Evolutionary conservation across 2,329 filamentous ascomycete species (phyloP).

Genomic region (Aspergillus spinulosporus): DNA sequence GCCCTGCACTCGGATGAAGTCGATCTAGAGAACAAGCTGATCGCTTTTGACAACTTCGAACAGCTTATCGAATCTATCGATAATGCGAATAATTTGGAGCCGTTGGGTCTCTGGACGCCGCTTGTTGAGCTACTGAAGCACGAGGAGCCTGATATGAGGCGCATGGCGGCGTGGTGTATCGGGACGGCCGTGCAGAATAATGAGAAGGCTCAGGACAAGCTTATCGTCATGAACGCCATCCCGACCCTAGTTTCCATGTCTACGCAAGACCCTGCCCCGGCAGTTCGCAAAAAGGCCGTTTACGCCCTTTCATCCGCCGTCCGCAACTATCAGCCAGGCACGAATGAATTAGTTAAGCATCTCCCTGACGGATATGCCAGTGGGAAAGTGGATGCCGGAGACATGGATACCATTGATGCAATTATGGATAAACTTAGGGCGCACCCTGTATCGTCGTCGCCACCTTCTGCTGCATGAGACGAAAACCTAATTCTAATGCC

Average conservation of each 20-base stretch:
- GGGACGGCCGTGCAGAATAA: slow-evolving; percentile 98
- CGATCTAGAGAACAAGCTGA: slow-evolving; percentile 71
- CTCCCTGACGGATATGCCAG: slow-evolving; percentile 62
- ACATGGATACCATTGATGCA: slow-evolving; percentile 84
- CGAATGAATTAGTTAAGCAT: slow-evolving; percentile 65
- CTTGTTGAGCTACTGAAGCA: slow-evolving; percentile 70
- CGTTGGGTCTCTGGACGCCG: slow-evolving; percentile 77
- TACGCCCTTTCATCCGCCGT: slow-evolving; percentile 84
- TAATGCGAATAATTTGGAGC: slow-evolving; percentile 92
- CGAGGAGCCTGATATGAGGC: slow-evolving; percentile 70
- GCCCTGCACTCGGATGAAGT: slow-evolving; percentile 68
- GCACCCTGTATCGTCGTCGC: slow-evolving; percentile 29
- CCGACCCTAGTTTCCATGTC: slow-evolving; percentile 67
- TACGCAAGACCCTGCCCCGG: slow-evolving; percentile 58
- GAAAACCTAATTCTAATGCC: slow-evolving; percentile 1
- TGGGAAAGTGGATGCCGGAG: slow-evolving; percentile 69
- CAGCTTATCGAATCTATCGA: slow-evolving; percentile 89
- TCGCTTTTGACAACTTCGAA: slow-evolving; percentile 93
- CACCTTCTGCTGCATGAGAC: background rate
- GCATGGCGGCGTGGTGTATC: slow-evolving; percentile 90
- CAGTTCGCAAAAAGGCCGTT: slow-evolving; percentile 80
- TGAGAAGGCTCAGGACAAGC: slow-evolving; percentile 74
- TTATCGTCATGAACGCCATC: slow-evolving; percentile 65
- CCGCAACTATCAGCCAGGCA: slow-evolving; percentile 81
- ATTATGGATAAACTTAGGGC: slow-evolving; percentile 69